These are phyloP conservation scores for Sclerotinia minor DNA, from an alignment of 2,329 filamentous ascomycete species.

Conservation along the genomic window DNA sequence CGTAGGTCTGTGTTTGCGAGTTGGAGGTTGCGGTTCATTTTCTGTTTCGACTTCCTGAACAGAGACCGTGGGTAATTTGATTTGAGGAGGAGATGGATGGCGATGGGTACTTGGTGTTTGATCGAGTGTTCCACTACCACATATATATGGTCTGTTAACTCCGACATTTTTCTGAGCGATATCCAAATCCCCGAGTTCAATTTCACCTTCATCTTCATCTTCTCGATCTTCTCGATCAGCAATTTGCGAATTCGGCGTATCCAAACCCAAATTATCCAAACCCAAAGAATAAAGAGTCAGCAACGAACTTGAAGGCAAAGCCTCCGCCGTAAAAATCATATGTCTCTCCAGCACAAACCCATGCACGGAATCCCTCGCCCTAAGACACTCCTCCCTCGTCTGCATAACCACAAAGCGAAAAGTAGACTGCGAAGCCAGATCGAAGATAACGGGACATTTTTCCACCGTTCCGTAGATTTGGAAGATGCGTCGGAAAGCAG, in stretches of 20 bases:
- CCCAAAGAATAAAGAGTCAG: background rate
- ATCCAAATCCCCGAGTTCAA: background rate
- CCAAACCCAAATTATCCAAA: background rate
- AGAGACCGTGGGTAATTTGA: background rate
- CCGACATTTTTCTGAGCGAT: background rate
- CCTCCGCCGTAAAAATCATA: conserved; percentile 20
- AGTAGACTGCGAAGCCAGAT: conserved; percentile 27
- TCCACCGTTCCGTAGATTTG: conserved; percentile 28
- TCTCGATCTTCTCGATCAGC: background rate
- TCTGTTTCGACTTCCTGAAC: background rate
- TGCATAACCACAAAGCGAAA: conserved; percentile 37
- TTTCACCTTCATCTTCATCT: background rate
- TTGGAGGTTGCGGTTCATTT: background rate
- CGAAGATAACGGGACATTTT: conserved; percentile 31
- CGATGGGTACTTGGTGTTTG: background rate
- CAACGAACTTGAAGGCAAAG: conserved; percentile 16
- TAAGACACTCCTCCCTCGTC: conserved; percentile 28
- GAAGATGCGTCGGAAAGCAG: conserved; percentile 28
- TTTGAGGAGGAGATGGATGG: conserved; percentile 17
- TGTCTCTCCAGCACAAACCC: conserved; percentile 18
- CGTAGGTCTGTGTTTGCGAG: conserved; percentile 15
- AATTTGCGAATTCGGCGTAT: background rate
- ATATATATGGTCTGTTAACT: background rate
- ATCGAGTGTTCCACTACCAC: background rate
- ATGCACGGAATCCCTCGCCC: conserved; percentile 27